Conservation (phyloP, 2,329 filamentous ascomycete genomes). For the Didymosphaeria variabile region DNA sequence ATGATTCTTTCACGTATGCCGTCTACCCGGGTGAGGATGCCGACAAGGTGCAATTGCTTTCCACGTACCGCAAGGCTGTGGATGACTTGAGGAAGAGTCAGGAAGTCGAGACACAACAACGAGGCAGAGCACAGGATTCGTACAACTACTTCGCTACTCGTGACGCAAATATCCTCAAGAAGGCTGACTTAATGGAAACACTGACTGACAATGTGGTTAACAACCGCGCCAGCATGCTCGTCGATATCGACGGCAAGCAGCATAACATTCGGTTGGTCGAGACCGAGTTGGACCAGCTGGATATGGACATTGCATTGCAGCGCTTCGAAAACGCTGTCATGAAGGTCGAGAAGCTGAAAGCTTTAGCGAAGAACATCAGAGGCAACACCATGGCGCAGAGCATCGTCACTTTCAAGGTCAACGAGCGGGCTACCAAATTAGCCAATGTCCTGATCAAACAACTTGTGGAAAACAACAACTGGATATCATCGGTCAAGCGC, state of each 20-base stretch:
- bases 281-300: constrained; percentile 91
- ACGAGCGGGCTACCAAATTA: constrained; percentile 81
- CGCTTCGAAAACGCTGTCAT: constrained; percentile 84
- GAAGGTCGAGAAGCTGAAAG: constrained; percentile 84
- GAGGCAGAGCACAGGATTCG: constrained; percentile 82
- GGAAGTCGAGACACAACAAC: constrained; percentile 86
- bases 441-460: constrained; percentile 80
- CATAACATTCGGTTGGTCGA: constrained; percentile 97
- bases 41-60: constrained; percentile 82
- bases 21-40: constrained; percentile 81
- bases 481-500: constrained; percentile 77
- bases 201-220: constrained; percentile 74
- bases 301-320: constrained; percentile 94
- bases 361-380: constrained; percentile 80
- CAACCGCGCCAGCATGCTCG: constrained; percentile 76
- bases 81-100: constrained; percentile 89
- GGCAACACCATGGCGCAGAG: constrained; percentile 89
- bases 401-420: constrained; percentile 90
- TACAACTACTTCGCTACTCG: constrained; percentile 86
- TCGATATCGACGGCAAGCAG: constrained; percentile 96
- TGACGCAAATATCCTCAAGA: constrained; percentile 78
- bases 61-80: constrained; percentile 90
- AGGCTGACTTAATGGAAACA: constrained; percentile 80
- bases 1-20: constrained; percentile 93
- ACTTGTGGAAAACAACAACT: constrained; percentile 79